These are phyloP conservation scores for Rhodotorula kratochvilovae DNA, from an alignment of 768 basidiomycete species.

Conservation along the genomic window DNA sequence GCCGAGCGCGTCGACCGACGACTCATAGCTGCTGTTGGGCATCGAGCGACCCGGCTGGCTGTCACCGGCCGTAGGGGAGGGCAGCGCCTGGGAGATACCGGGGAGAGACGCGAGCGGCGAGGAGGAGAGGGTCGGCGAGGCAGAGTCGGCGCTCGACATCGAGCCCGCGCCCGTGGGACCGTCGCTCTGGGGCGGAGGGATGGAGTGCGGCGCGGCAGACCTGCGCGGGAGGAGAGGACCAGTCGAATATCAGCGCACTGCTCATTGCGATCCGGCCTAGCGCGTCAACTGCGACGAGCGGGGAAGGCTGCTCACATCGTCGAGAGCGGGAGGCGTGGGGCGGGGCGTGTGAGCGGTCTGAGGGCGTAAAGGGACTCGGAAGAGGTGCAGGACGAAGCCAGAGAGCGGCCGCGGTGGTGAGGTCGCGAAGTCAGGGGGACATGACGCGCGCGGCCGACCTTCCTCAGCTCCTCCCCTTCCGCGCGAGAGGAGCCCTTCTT, in stretches of 20 bases:
- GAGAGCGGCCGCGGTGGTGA: too few species aligned
- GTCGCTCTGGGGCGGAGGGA: not conserved
- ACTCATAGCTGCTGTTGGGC: conserved; percentile 8
- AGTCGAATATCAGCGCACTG: not conserved
- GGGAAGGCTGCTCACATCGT: too few species aligned
- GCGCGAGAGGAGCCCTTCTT: too few species aligned
- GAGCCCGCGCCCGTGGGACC: not conserved
- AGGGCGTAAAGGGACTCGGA: too few species aligned
- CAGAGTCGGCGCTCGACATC: not conserved
- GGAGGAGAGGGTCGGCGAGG: not conserved
- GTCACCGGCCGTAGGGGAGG: not conserved
- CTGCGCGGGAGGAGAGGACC: not conserved
- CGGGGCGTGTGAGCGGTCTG: too few species aligned
- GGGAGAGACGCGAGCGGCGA: conserved; percentile 14
- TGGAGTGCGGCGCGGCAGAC: not conserved
- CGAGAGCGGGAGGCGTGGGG: too few species aligned
- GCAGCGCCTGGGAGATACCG: not conserved
- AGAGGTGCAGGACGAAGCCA: too few species aligned
- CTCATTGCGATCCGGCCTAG: too few species aligned
- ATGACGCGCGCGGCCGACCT: too few species aligned
- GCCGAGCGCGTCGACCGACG: not conserved
- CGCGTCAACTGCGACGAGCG: too few species aligned
- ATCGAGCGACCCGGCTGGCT: not conserved
- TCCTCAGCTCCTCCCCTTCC: too few species aligned
- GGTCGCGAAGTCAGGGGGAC: too few species aligned